Base-by-base conservation (phyloP, 2,329 filamentous ascomycete species). In the Lachnellula cervina region DNA sequence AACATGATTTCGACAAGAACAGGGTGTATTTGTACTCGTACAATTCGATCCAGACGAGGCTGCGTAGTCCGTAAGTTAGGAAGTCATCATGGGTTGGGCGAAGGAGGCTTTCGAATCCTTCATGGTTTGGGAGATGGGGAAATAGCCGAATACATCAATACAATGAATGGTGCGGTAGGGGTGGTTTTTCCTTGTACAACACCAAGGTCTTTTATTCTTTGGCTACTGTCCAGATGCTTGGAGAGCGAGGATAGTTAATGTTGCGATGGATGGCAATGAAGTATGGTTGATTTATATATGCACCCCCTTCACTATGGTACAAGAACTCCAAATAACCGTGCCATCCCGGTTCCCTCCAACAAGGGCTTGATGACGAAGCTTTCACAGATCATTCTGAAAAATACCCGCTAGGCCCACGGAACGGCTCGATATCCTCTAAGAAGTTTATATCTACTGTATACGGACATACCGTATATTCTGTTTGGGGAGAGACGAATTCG, bases 31-130 rank as follows among this genome's bases (percentile, higher is more conserved):
- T 32, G 28, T 32, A 32, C 28, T 32, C 28, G 28, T 77, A 69
- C 6, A 73, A 74, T 0, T 80, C 79, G 61, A 81, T 78, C n/a
- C 79, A 72, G 71, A 61, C 82, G 81, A 7, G 44, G 23, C 35
- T 49, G 37, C n/a, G 38, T 35, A 19, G 25, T 48, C 34, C 19
- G 21, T 13, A 52, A 8, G 37, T 14, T 23, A 23, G 21, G 21
- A 23, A 35, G 7, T 52, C 40, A 52, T 52, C 42, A 42, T 52
- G 42, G 50, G 32, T 52, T 28, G 38, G 42, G 42, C 19, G 42
- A 40, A 17, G 37, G 40, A 52, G 42, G 49, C n/a, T 28, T 44
- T 19, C 35, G 38, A 28, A 51, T 51, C 49, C 49, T 51, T 51
- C 49, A 51, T 43, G 49, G 19, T 42, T 34, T 28, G 38, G 37